Conservation (phyloP, 768 basidiomycete species). For the Agaricus sinodeliciosus region DNA sequence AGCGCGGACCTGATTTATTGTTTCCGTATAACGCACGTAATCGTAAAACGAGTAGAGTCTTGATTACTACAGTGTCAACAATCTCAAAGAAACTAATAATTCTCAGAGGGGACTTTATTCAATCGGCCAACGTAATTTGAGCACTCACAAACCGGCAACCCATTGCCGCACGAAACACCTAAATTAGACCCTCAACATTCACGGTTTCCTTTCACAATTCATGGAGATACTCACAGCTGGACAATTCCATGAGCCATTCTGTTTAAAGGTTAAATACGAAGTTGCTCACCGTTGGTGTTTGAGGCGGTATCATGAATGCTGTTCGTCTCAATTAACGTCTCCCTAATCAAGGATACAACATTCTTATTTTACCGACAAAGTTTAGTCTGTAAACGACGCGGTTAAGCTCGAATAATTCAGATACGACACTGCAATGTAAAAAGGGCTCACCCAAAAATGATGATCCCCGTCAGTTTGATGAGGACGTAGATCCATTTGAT, state of each 20-base stretch:
- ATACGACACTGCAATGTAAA: background rate
- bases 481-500: constrained; percentile 5
- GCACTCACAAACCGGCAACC: constrained; percentile 3
- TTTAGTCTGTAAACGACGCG: background rate
- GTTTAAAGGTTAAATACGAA: background rate
- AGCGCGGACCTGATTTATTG: background rate
- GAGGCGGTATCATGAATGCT: constrained; percentile 1
- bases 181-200: too few species aligned
- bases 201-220: background rate
- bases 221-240: background rate
- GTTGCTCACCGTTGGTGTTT: background rate
- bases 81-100: background rate
- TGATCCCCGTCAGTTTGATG: background rate
- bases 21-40: constrained; percentile 1
- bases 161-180: constrained; percentile 5
- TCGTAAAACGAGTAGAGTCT: constrained; percentile 5
- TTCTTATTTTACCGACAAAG: background rate
- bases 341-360: too few species aligned
- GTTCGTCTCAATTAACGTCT: background rate
- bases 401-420: background rate
- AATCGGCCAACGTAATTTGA: background rate
- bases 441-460: background rate
- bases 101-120: background rate
- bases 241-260: background rate
- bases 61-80: background rate